phyloP scores from a whole-genome alignment of 2,329 filamentous ascomycete species.

The Xylaria sp. region DNA sequence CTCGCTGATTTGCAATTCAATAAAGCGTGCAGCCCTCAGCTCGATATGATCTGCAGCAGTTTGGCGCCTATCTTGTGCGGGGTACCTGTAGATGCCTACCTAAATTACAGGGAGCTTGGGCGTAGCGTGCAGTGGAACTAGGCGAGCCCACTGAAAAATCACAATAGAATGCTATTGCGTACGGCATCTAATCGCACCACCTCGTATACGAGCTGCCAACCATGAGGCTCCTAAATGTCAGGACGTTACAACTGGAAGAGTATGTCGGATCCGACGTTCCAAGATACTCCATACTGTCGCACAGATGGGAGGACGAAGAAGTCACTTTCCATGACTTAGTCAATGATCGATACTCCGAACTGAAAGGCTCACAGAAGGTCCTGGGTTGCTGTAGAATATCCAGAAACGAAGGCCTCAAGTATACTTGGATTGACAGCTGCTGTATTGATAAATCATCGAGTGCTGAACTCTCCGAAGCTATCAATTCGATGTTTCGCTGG shows the following conservation, averaged over 20 bases:
- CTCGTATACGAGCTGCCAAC: no score
- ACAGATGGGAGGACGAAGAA: conserved; percentile 10
- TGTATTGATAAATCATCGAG: conserved; percentile 4
- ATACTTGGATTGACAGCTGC: conserved; percentile 4
- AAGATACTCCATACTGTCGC: conserved; percentile 14
- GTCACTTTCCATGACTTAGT: conserved; percentile 1
- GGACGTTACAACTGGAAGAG: conserved; percentile 1
- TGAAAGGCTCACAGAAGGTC: neutral
- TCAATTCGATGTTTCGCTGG: neutral
- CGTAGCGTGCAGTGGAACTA: no score
- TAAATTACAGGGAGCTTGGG: no score
- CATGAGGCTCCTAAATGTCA: neutral
- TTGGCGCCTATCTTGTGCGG: no score
- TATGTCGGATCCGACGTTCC: neutral
- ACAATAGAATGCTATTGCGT: no score
- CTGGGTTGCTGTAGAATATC: neutral
- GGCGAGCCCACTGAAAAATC: no score
- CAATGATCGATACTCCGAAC: neutral
- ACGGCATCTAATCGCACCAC: no score
- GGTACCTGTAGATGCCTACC: no score
- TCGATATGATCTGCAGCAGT: no score
- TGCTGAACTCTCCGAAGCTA: neutral
- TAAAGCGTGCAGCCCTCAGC: no score
- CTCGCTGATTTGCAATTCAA: no score
- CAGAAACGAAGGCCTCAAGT: neutral